Evolutionary conservation across 805 yeast species (phyloP).

Genomic region (Wickerhamomyces queroliae): DNA sequence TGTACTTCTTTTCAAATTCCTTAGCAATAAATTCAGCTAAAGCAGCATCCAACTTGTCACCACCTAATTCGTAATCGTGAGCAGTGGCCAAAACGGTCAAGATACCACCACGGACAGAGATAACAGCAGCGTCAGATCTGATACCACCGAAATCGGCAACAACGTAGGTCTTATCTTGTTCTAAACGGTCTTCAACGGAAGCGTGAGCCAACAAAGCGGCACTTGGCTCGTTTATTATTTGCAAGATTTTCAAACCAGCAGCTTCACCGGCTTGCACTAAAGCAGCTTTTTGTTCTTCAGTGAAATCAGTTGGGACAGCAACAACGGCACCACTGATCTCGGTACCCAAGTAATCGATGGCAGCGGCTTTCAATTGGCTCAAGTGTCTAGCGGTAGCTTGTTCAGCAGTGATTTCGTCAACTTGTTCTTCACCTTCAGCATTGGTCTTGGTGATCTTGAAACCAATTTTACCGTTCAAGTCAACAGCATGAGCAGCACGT

Average conservation of each 20-base stretch:
- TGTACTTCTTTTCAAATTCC: conserved; percentile 88
- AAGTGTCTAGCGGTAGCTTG: conserved; percentile 84
- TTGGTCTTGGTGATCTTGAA: conserved; percentile 43
- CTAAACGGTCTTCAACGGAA: conserved; percentile 29
- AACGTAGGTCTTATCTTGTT: conserved; percentile 70
- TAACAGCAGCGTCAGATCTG: conserved; percentile 91
- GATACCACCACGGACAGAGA: conserved; percentile 91
- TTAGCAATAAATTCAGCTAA: conserved; percentile 81
- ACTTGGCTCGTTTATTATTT: conserved; percentile 87
- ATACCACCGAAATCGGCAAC: conserved; percentile 97
- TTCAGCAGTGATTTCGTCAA: conserved; percentile 58
- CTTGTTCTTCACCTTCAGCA: conserved; percentile 35
- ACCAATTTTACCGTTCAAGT: conserved; percentile 62
- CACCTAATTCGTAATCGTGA: conserved; percentile 82
- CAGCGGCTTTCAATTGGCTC: conserved; percentile 75
- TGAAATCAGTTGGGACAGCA: conserved; percentile 86
- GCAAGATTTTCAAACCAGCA: conserved; percentile 77
- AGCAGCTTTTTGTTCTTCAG: conserved; percentile 63
- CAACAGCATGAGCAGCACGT: conserved; percentile 62
- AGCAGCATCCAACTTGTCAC: conserved; percentile 76
- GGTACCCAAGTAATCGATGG: conserved; percentile 87
- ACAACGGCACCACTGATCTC: conserved; percentile 76
- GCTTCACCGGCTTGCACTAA: conserved; percentile 54
- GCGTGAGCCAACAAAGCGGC: conserved; percentile 86
- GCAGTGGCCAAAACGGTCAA: conserved; percentile 82